A percentile compares a stretch with the other conserved stretches of the same genome.
phyloP scores from a whole-genome alignment of 192 early-diverging fungal species.

The Paraglomus brasilianum region DNA sequence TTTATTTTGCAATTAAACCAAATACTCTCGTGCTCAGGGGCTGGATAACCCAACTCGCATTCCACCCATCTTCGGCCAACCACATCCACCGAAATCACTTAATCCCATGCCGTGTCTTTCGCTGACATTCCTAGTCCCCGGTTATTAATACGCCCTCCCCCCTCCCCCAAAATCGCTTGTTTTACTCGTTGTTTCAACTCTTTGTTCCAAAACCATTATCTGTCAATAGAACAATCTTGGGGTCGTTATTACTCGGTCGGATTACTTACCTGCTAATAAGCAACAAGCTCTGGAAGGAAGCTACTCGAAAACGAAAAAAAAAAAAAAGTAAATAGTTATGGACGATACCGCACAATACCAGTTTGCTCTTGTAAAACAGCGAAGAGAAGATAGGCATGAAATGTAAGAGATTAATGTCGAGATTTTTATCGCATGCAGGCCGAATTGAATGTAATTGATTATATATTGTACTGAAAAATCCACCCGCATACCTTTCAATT shows the following conservation, averaged over 20 bases:
- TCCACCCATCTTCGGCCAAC: too few species aligned
- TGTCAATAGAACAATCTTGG: too few species aligned
- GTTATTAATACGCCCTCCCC: constrained; percentile 15
- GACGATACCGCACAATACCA: constrained; percentile 46
- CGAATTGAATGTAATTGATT: not conserved
- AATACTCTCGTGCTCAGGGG: not conserved
- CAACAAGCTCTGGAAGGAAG: too few species aligned
- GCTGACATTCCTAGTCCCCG: constrained; percentile 5
- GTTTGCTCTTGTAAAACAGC: constrained; percentile 45
- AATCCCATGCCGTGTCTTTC: constrained; percentile 21
- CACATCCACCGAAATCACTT: too few species aligned
- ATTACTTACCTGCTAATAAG: too few species aligned
- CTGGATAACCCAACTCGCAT: constrained; percentile 8
- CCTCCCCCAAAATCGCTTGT: constrained; percentile 14
- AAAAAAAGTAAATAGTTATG: too few species aligned
- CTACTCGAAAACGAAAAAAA: too few species aligned
- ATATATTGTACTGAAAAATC: too few species aligned
- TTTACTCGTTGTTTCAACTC: constrained; percentile 5
- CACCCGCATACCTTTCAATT: too few species aligned
- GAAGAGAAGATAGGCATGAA: constrained; percentile 42
- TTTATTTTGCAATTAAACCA: constrained; percentile 2
- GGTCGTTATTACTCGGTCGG: too few species aligned
- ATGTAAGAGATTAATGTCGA: constrained; percentile 40
- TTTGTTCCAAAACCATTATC: not conserved
- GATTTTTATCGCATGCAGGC: not conserved